Evolutionary conservation across 169 alveolate species (phyloP), one percentile per base, ranked within the genome.

Genomic region (Eimeria praecox): DNA sequence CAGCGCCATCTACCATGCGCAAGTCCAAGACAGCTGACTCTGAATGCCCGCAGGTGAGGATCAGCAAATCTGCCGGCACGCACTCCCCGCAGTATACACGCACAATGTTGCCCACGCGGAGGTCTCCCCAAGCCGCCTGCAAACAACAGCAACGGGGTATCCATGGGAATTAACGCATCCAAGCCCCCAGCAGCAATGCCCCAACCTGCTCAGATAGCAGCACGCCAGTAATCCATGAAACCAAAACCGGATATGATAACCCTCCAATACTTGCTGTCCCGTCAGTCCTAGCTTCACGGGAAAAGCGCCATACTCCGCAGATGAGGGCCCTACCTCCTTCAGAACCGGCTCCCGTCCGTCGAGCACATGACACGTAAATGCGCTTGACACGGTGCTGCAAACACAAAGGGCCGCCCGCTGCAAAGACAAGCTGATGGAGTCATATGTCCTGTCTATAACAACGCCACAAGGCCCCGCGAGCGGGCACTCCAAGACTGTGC

Each of bases 21-120:
- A 85, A 16, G 77, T 85, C 92, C 40, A 85, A 40, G 56, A 54
- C 56, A 18, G 92, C 92, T 54, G 92, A 85, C 42, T 85, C 92
- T 14, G 92, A 40, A 82, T 96, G 97, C 35, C 98, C 97, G n/a
- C 99, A 98, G 85, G 97, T 96, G 27, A 99, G 96, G 40, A 99
- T 64, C 56, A 99, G 95, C 93, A 99, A 90, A 96, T 99, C 99
- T 1, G 99, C 99, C 12, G 99, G 99, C 92, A 99, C 98, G 90
- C 96, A 96, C 94, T 98, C 98, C 92, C 94, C 95, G 42, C 52
- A 33, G 71, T 97, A 83, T 66, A 98, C 98, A 94, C 97, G 97
- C 24, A 99, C 98, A 38, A 99, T 97, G 96, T 98, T 99, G 33
- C 99, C 99, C 92, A 98, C 99, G 85, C 97, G 97, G 38, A 98